Evolutionary conservation across 352 stramenopile genomes (phyloP).

Genomic region (Globisporangium paddicum): DNA sequence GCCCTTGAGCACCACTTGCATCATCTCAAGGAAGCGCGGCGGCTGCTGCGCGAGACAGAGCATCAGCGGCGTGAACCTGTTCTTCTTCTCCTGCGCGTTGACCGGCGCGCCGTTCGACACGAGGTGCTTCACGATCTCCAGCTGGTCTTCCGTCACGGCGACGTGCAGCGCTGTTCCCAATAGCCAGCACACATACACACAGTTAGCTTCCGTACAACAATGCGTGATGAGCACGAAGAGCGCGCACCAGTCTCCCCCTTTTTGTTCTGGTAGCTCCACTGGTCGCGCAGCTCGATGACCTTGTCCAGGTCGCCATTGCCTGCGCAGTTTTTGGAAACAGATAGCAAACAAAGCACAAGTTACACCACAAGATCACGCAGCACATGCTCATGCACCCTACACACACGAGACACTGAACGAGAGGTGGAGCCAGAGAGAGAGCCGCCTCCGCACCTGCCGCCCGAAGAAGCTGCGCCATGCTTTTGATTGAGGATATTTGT

Average conservation of each 20-base stretch:
- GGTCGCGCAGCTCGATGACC: constrained; percentile 55
- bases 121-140: constrained; percentile 68
- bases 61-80: constrained; percentile 72
- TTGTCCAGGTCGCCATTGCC: constrained; percentile 71
- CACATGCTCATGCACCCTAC: background rate
- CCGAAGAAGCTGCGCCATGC: constrained; percentile 43
- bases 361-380: background rate
- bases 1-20: constrained; percentile 60
- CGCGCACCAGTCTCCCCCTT: constrained; percentile 69
- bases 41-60: constrained; percentile 67
- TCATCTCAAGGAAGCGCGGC: constrained; percentile 55
- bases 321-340: constrained; percentile 11
- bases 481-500: no score
- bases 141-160: constrained; percentile 63
- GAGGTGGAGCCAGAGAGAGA: no score
- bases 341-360: background rate
- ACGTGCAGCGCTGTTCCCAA: constrained; percentile 53
- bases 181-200: background rate
- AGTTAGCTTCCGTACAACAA: background rate
- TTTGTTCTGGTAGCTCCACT: constrained; percentile 79
- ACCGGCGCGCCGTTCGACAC: constrained; percentile 62
- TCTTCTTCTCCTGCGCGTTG: constrained; percentile 76
- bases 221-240: background rate
- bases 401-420: no score
- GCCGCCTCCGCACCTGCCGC: constrained; percentile 35